A percentile compares a stretch with the other conserved stretches of the same genome.
These are phyloP conservation scores for Helenozyma rhizophorensis DNA, from an alignment of 805 yeast genomes.

Conservation along the genomic window DNA sequence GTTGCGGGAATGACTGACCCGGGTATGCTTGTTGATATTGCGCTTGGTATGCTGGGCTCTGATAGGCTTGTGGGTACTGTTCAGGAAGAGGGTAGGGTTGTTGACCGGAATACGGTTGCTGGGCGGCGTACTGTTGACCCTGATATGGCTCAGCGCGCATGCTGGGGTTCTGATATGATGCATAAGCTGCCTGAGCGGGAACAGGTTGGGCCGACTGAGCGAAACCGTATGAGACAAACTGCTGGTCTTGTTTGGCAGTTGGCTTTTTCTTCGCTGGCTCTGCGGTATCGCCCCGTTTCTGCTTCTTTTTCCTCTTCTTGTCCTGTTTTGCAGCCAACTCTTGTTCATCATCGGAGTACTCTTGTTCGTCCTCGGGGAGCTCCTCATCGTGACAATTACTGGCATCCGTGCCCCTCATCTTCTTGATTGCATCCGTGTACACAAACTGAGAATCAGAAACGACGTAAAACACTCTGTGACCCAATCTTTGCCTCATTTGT, in stretches of 20 bases:
- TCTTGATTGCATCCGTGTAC: constrained; percentile 66
- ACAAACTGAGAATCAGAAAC: constrained; percentile 78
- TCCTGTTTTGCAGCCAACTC: constrained; percentile 67
- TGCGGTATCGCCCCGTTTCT: constrained; percentile 23
- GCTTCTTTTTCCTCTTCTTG: constrained; percentile 55
- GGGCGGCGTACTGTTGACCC: too few relatives aligned
- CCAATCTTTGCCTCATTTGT: constrained; percentile 44
- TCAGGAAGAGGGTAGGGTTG: too few relatives aligned
- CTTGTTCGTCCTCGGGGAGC: constrained; percentile 87
- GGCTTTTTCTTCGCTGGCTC: constrained; percentile 19
- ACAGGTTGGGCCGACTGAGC: constrained; percentile 2
- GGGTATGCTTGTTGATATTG: too few relatives aligned
- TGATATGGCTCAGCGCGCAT: too few relatives aligned
- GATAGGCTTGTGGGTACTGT: too few relatives aligned
- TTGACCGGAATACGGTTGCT: too few relatives aligned
- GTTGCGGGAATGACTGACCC: too few relatives aligned
- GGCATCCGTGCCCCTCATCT: constrained; percentile 86
- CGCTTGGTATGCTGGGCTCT: too few relatives aligned
- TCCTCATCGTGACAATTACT: constrained; percentile 95
- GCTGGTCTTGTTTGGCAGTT: constrained; percentile 11
- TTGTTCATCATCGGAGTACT: constrained; percentile 90
- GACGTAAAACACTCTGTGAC: constrained; percentile 64
- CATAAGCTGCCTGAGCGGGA: not conserved
- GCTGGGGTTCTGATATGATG: not conserved
- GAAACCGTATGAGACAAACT: constrained; percentile 16